Evolutionary conservation across 192 early-diverging fungal genomes (phyloP).

Genomic region (Gigaspora rosea): DNA sequence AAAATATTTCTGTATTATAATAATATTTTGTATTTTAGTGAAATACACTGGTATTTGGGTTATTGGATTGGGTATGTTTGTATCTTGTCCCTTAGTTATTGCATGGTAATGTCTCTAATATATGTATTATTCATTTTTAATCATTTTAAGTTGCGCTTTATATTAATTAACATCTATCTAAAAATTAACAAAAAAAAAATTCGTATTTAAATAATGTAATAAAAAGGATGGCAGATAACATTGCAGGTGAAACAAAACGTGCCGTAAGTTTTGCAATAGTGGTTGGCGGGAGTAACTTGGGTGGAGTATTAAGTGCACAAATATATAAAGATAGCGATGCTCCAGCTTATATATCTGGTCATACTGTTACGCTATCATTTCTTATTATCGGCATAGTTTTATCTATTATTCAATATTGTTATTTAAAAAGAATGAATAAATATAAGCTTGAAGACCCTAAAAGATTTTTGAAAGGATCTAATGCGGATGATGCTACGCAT

Average conservation of each 20-base stretch:
- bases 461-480: too few relatives aligned
- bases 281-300: slow-evolving; percentile 70
- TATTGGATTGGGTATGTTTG: background rate
- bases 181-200: slow-evolving; percentile 47
- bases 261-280: slow-evolving; percentile 66
- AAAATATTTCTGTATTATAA: background rate
- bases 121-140: slow-evolving; percentile 46
- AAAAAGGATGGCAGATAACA: slow-evolving; percentile 67
- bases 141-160: slow-evolving; percentile 18
- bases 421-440: too few relatives aligned
- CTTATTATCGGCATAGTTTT: too few relatives aligned
- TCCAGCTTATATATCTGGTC: too few relatives aligned
- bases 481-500: too few relatives aligned
- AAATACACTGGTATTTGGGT: background rate
- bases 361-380: too few relatives aligned
- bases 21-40: background rate
- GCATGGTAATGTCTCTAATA: slow-evolving; percentile 48
- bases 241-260: slow-evolving; percentile 72
- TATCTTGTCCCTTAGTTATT: slow-evolving; percentile 32
- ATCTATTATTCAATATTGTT: too few relatives aligned
- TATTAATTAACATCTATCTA: slow-evolving; percentile 29
- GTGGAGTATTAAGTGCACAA: slow-evolving; percentile 73
- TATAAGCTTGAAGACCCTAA: too few relatives aligned
- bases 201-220: too few relatives aligned
- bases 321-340: too few relatives aligned